These are phyloP conservation scores for Macrophomina phaseolina DNA, from an alignment of 2,329 filamentous ascomycete genomes.

Conservation along the genomic window DNA sequence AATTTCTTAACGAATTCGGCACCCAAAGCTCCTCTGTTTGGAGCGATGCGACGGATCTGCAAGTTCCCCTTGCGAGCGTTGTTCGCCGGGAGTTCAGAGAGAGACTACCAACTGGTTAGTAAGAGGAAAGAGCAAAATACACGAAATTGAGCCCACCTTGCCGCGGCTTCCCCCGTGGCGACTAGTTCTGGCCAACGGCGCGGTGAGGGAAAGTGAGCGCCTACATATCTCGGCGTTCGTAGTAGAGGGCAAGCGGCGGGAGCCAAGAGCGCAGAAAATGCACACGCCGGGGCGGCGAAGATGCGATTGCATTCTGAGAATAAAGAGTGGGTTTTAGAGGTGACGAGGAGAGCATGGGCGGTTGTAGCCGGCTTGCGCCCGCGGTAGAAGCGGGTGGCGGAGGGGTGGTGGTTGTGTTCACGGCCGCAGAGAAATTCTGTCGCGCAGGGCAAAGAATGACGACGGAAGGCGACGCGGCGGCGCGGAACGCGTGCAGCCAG, in stretches of 20 bases:
- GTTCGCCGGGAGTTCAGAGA: neutral
- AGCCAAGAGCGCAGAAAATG: slow-evolving; percentile 45
- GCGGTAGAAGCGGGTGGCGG: too few species aligned
- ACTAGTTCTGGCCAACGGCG: too few species aligned
- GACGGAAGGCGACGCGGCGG: neutral
- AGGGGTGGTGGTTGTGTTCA: too few species aligned
- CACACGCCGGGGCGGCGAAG: slow-evolving; percentile 43
- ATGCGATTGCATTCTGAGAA: slow-evolving; percentile 8
- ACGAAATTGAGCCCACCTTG: neutral
- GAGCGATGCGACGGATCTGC: too few species aligned
- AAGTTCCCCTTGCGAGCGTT: neutral
- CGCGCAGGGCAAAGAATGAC: too few species aligned
- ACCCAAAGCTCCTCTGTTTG: neutral
- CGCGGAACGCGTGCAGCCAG: neutral
- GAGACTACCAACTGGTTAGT: neutral
- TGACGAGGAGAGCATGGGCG: too few species aligned
- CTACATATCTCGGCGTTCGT: neutral
- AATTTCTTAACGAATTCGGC: neutral
- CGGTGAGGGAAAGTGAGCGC: neutral
- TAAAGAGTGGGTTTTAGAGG: neutral
- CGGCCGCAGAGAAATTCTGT: too few species aligned
- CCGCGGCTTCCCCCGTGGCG: neutral
- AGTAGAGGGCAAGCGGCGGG: neutral
- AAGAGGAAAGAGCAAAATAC: neutral
- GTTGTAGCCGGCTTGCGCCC: too few species aligned